Base-by-base conservation (phyloP, 2,329 filamentous ascomycete genomes). In the Hawksworthiomyces lignivorus region DNA sequence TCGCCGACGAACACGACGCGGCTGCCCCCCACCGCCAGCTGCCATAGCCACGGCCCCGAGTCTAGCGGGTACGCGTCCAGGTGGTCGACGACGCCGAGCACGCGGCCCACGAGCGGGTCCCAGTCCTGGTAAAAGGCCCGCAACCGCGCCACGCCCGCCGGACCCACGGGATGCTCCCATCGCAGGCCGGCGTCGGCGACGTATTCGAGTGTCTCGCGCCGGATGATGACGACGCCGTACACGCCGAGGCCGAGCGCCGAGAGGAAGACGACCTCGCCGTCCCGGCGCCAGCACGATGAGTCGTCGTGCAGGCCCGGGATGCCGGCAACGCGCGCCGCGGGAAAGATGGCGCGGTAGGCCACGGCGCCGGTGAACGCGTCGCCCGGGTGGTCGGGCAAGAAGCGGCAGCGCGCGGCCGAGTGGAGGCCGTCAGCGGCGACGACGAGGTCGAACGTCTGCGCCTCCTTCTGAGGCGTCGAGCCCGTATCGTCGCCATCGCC, bases 61-160 rank as follows among this genome's bases (percentile, higher is more conserved):
- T 49, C 33, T 4, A 49, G 47, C 3, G 47, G 47, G 10, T 49
- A 47, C 3, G 47, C 44, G 26, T 49, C 44, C 22, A 49, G 8
- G 17, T 33, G 35, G 11, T 47, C 41, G 6, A 47, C 33, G 6
- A 46, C 35, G 11, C 20, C 37, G 7, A 38, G 41, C n/a, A 46
- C 44, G 4, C 17, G 20, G n/a, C 26, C 7, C 7, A 44, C 18
- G 4, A 48, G 2, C 3, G 24, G 29, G 17, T 36, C 36, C 40
- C 44, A 40, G 36, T 29, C 44, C 9, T 14, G 12, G 4, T 40
- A 29, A 30, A 40, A 33, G 3, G 14, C 17, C 26, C 39, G 42
- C 22, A 46, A 17, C 12, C 44, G 22, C 4, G 18, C 36, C 3
- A 46, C 31, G 8, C 44, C 44, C 3, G 9, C 24, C 14, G n/a